Percentiles rank a stretch among this genome's conserved stretches.
Conservation (phyloP, 2,329 filamentous ascomycete species). For the Colletotrichum tamarilloi region DNA sequence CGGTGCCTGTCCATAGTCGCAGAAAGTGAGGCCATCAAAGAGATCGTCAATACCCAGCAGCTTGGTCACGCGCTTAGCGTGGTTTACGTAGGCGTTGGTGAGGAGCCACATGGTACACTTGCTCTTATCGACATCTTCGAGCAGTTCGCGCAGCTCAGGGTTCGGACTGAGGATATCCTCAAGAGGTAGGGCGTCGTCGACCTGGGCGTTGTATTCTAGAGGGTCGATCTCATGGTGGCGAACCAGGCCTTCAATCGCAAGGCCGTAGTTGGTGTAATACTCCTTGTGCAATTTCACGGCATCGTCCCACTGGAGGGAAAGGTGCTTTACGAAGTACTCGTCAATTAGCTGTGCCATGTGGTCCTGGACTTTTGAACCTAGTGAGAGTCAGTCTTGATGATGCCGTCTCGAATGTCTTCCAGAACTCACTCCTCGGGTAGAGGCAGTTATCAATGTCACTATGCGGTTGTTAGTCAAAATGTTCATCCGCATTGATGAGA, state of each 20-base stretch:
- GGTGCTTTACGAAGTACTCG: constrained; percentile 72
- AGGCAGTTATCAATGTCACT: constrained; percentile 99
- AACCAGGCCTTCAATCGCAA: constrained; percentile 96
- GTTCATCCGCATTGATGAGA: neutral
- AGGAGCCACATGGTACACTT: constrained; percentile 94
- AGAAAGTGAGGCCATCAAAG: constrained; percentile 96
- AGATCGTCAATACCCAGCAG: constrained; percentile 86
- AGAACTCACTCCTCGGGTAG: constrained; percentile 81
- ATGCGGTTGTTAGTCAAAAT: constrained; percentile 21
- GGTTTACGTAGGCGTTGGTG: constrained; percentile 94
- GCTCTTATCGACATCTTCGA: constrained; percentile 83
- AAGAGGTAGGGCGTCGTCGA: constrained; percentile 93
- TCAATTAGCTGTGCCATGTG: constrained; percentile 88
- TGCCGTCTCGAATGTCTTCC: neutral
- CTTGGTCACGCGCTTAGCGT: constrained; percentile 83
- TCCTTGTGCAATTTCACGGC: constrained; percentile 88
- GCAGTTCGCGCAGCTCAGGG: constrained; percentile 76
- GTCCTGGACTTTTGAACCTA: constrained; percentile 84
- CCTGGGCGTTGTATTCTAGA: constrained; percentile 91
- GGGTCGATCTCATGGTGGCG: constrained; percentile 96
- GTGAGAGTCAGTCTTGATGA: constrained; percentile 1
- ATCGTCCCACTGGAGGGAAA: constrained; percentile 79
- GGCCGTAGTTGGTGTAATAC: constrained; percentile 95
- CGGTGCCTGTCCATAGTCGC: constrained; percentile 81
- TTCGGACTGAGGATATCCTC: constrained; percentile 86